These are phyloP conservation scores for Closterium sp. DNA, from an alignment of 139 green algal species.

Conservation along the genomic window DNA sequence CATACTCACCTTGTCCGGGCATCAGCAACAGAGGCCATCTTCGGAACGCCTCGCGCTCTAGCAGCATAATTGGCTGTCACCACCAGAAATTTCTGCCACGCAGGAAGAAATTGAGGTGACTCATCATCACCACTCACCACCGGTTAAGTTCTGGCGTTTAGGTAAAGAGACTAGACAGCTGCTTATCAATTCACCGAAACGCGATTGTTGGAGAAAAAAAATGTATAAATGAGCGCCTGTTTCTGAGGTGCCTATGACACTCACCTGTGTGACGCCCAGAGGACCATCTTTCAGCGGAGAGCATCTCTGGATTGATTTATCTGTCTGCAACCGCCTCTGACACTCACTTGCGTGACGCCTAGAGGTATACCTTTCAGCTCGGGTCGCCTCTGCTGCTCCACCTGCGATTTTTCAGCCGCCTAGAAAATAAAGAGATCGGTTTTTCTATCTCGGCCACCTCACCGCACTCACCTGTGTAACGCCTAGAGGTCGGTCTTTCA, in stretches of 20 bases:
- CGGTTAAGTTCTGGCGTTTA: no score
- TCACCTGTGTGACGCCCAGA: no score
- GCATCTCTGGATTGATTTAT: no score
- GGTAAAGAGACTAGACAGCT: no score
- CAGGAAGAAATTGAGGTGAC: neutral
- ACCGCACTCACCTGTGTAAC: neutral
- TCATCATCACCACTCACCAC: neutral
- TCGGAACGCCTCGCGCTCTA: slow-evolving; percentile 68
- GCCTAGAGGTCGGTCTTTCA: slow-evolving; percentile 56
- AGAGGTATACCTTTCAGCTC: slow-evolving; percentile 53
- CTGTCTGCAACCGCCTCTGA: no score
- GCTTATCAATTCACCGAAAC: no score
- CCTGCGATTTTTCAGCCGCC: no score
- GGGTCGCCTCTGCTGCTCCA: slow-evolving; percentile 71
- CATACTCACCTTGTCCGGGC: slow-evolving; percentile 40
- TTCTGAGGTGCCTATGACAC: no score
- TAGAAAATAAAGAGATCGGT: no score
- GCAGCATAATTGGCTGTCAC: slow-evolving; percentile 85
- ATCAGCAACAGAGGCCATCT: slow-evolving; percentile 54
- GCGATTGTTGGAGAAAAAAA: neutral
- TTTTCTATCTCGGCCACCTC: no score
- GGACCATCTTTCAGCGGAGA: no score
- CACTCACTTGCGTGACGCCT: slow-evolving; percentile 5
- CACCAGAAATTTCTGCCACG: slow-evolving; percentile 59
- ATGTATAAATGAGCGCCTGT: no score